Evolutionary conservation across 805 yeast species (phyloP).

Genomic region (Schwanniomyces pseudopolymorphus): DNA sequence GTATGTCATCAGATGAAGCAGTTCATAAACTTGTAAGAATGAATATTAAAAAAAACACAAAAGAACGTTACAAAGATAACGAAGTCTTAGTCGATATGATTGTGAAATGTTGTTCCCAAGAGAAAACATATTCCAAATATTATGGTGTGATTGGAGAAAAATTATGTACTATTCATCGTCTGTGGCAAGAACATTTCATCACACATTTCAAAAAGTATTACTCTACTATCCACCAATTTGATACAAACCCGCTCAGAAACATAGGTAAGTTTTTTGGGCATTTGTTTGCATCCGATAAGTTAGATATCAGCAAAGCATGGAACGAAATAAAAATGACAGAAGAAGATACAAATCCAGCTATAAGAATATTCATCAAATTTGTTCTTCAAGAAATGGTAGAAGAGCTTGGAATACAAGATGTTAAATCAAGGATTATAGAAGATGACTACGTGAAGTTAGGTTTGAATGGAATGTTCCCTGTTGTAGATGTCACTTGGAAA

Average conservation of each 20-base stretch:
- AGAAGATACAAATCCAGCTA: slow-evolving; percentile 71
- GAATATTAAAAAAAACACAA: slow-evolving; percentile 11
- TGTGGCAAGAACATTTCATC: slow-evolving; percentile 61
- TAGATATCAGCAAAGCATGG: slow-evolving; percentile 62
- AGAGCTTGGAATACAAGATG: slow-evolving; percentile 62
- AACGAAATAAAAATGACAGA: slow-evolving; percentile 61
- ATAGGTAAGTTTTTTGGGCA: slow-evolving; percentile 87
- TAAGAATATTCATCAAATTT: slow-evolving; percentile 78
- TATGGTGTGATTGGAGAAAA: slow-evolving; percentile 77
- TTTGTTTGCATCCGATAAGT: slow-evolving; percentile 64
- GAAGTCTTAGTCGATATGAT: slow-evolving; percentile 67
- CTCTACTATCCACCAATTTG: slow-evolving; percentile 60
- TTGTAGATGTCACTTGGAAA: slow-evolving; percentile 21
- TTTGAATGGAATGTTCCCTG: slow-evolving; percentile 66
- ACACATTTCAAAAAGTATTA: slow-evolving; percentile 57
- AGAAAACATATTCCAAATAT: slow-evolving; percentile 80
- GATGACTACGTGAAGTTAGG: slow-evolving; percentile 53
- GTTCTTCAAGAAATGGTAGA: slow-evolving; percentile 75
- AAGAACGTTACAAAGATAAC: slow-evolving; percentile 33
- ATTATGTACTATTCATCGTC: slow-evolving; percentile 47
- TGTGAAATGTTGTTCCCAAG: slow-evolving; percentile 80
- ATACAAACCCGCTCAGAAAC: slow-evolving; percentile 71
- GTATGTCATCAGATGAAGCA: slow-evolving; percentile 90
- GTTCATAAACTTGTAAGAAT: slow-evolving; percentile 76
- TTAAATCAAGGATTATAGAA: slow-evolving; percentile 46